phyloP scores from a whole-genome alignment of 768 basidiomycete genomes.

The Tulasnella sp. region DNA sequence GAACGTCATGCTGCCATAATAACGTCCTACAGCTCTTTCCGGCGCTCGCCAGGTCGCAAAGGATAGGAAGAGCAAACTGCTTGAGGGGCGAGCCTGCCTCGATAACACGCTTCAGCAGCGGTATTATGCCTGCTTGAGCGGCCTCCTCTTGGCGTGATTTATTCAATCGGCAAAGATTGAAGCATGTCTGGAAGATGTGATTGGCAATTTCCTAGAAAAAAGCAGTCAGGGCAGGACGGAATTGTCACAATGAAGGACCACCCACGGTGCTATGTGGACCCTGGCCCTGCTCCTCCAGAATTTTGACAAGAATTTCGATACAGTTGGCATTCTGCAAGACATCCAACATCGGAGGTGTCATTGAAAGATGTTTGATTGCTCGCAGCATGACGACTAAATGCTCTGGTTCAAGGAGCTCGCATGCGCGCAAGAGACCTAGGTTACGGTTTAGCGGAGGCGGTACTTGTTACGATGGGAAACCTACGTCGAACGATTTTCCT shows the following conservation, averaged over 20 bases:
- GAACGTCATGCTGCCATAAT: conserved; percentile 90
- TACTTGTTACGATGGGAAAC: conserved; percentile 27
- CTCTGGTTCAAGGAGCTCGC: conserved; percentile 77
- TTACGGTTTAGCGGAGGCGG: not conserved
- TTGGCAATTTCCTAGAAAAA: conserved; percentile 79
- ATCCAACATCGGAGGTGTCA: conserved; percentile 81
- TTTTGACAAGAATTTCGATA: conserved; percentile 77
- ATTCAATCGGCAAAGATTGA: conserved; percentile 89
- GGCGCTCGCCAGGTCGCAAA: conserved; percentile 92
- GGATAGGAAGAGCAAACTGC: conserved; percentile 92
- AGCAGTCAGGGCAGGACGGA: not conserved
- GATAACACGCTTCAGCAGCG: conserved; percentile 80
- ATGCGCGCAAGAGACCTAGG: conserved; percentile 74
- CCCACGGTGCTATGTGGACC: conserved; percentile 72
- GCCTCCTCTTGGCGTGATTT: conserved; percentile 95
- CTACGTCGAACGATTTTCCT: conserved; percentile 80
- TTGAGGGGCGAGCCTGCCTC: conserved; percentile 83
- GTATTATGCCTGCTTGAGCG: conserved; percentile 89
- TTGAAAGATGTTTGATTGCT: conserved; percentile 92
- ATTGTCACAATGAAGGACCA: no score
- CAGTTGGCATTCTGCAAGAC: conserved; percentile 94
- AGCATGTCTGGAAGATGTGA: conserved; percentile 94
- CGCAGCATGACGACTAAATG: conserved; percentile 83
- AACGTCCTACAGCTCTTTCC: conserved; percentile 84
- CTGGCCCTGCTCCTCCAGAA: conserved; percentile 69